These are phyloP conservation scores for Xylaria sp. DNA, from an alignment of 2,329 filamentous ascomycete genomes.

Conservation along the genomic window DNA sequence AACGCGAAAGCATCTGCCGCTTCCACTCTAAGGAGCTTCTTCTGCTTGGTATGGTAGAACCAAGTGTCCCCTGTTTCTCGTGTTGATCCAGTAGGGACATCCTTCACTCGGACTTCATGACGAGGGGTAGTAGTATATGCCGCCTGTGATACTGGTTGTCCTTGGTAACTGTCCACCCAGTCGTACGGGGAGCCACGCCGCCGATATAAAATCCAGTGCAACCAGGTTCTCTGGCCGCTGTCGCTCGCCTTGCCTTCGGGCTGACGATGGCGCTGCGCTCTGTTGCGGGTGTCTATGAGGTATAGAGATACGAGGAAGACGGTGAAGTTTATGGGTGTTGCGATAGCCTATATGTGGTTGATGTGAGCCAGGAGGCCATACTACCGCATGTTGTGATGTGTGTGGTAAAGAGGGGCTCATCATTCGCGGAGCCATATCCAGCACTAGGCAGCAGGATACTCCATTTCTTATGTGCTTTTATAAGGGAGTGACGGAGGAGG, in stretches of 20 bases:
- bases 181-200: conserved; percentile 54
- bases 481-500: background rate
- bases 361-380: background rate
- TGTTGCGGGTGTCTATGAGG: conserved; percentile 69
- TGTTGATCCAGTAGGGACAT: background rate
- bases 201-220: conserved; percentile 56
- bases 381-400: background rate
- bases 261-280: conserved; percentile 56
- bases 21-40: conserved; percentile 71
- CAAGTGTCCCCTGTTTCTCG: conserved; percentile 48
- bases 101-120: background rate
- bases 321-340: conserved; percentile 72
- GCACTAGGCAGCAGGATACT: background rate
- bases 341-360: conserved; percentile 55
- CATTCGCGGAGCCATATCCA: background rate
- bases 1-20: conserved; percentile 72
- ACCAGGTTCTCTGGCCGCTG: conserved; percentile 50
- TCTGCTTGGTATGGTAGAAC: conserved; percentile 67
- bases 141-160: background rate
- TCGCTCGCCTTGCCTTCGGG: conserved; percentile 17
- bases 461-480: background rate
- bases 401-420: background rate
- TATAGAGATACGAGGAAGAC: conserved; percentile 74
- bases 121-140: background rate
- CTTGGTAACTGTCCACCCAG: conserved; percentile 44